Evolutionary conservation across 2,329 filamentous ascomycete genomes (phyloP).

Genomic region (Verticillium isaacii): DNA sequence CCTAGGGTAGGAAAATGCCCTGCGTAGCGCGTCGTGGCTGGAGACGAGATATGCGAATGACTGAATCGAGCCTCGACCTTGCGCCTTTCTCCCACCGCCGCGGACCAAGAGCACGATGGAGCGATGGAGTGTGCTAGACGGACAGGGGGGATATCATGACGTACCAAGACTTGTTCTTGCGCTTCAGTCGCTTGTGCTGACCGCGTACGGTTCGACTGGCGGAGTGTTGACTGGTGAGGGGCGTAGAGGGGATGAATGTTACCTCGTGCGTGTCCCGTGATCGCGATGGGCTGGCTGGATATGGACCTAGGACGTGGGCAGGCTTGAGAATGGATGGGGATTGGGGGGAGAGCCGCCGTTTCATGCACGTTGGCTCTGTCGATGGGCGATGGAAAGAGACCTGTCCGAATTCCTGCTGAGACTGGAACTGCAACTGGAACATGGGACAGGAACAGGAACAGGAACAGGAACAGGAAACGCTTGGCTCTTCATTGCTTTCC

Average conservation of each 20-base stretch:
- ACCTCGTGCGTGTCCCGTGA: neutral
- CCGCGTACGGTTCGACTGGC: too few relatives aligned
- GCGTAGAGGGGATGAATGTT: neutral
- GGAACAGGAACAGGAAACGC: neutral
- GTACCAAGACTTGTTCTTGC: neutral
- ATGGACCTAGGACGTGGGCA: neutral
- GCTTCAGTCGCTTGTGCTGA: neutral
- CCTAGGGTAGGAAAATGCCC: neutral
- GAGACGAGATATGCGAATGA: neutral
- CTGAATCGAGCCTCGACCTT: neutral
- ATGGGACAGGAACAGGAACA: neutral
- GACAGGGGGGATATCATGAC: neutral
- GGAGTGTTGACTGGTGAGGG: neutral
- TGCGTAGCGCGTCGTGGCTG: neutral
- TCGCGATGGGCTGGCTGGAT: neutral
- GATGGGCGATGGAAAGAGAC: neutral
- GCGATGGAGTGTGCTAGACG: neutral
- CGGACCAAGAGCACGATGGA: neutral
- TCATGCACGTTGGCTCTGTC: neutral
- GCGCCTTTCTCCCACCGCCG: neutral
- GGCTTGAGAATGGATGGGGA: neutral
- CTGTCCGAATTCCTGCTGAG: neutral
- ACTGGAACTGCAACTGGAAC: neutral
- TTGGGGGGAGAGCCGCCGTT: neutral
- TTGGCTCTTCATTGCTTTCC: neutral